phyloP scores from a whole-genome alignment of 306 rosid genomes.

The Inga laurina region DNA sequence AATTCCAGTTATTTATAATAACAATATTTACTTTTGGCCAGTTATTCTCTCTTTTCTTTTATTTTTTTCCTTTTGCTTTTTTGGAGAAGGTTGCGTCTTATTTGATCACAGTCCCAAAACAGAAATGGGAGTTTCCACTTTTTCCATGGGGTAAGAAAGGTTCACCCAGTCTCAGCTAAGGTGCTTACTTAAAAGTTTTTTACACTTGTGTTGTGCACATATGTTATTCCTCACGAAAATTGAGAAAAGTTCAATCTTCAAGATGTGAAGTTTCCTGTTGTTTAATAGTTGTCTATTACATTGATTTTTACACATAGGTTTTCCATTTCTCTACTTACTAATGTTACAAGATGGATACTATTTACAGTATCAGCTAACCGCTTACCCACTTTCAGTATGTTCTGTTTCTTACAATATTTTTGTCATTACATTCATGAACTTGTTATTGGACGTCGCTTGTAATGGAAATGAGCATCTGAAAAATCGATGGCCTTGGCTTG shows the following conservation, averaged over 20 bases:
- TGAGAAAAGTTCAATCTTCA: neutral
- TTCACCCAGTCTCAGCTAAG: neutral
- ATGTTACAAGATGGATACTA: neutral
- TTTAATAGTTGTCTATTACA: neutral
- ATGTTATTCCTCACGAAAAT: neutral
- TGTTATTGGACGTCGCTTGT: neutral
- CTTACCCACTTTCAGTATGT: neutral
- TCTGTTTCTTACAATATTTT: neutral
- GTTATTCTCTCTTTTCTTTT: constrained; percentile 9
- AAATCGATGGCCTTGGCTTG: neutral
- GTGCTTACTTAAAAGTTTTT: neutral
- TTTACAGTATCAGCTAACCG: neutral
- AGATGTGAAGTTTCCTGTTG: neutral
- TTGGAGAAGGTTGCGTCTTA: constrained; percentile 65
- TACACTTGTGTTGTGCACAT: neutral
- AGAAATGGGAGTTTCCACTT: constrained; percentile 78
- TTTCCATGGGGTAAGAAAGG: constrained; percentile 82
- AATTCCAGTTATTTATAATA: neutral
- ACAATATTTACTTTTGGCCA: neutral
- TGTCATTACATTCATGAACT: neutral
- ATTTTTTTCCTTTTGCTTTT: neutral
- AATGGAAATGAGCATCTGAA: neutral
- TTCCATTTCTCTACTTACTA: neutral
- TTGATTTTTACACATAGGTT: neutral
- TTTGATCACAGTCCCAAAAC: constrained; percentile 73